Percentiles rank a stretch among this genome's conserved stretches.
Conservation (phyloP, 192 early-diverging fungal species). For the Entomortierella beljakovae region DNA sequence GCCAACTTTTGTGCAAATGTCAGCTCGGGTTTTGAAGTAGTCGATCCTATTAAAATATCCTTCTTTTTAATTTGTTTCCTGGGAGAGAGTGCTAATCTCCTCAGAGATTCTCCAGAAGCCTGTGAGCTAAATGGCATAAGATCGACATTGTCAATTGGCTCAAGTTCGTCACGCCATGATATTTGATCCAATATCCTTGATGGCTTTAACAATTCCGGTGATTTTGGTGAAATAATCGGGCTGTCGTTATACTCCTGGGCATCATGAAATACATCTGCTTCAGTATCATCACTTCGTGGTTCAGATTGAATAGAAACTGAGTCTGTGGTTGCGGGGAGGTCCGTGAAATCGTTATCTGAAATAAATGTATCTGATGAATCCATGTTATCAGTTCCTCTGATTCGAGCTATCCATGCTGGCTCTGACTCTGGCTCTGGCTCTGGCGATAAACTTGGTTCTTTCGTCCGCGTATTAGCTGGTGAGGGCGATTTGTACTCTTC, state of each 20-base stretch:
- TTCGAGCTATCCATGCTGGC: neutral
- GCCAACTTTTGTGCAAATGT: constrained; percentile 27
- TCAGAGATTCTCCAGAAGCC: constrained; percentile 27
- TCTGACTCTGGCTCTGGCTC: neutral
- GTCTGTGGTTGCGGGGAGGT: neutral
- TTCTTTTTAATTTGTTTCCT: constrained; percentile 16
- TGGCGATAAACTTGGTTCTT: neutral
- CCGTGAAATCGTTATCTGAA: neutral
- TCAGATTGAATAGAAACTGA: constrained; percentile 7
- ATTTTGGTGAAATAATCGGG: neutral
- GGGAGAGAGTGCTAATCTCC: constrained; percentile 36
- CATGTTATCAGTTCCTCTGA: neutral
- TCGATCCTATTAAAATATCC: neutral
- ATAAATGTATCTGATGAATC: constrained; percentile 2
- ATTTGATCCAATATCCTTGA: neutral
- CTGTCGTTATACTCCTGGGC: neutral
- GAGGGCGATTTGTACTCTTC: no score
- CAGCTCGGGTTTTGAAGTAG: neutral
- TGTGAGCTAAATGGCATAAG: constrained; percentile 20
- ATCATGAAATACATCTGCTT: neutral
- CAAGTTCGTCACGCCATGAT: neutral
- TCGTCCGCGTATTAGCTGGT: neutral
- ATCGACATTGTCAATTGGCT: constrained; percentile 4
- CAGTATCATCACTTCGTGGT: neutral
- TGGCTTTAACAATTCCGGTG: neutral